Conservation (phyloP, 306 rosid genomes). For the Vicia sativa region DNA sequence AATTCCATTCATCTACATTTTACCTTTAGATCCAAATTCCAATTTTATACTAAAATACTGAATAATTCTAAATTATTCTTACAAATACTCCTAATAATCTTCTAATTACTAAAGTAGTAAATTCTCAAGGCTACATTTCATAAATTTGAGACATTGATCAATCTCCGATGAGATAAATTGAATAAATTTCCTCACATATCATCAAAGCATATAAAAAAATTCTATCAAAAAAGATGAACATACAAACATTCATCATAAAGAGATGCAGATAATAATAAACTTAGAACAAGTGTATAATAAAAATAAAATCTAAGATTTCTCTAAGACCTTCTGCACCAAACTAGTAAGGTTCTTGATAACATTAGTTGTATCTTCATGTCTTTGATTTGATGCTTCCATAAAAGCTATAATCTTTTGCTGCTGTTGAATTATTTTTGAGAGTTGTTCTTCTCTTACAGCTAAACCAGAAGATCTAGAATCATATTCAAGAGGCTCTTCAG, state of each 20-base stretch:
- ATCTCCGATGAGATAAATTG: no score
- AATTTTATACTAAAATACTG: conserved; percentile 14
- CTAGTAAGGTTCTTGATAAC: neutral
- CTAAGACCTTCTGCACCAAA: neutral
- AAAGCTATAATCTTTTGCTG: neutral
- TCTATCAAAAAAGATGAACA: no score
- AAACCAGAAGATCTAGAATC: neutral
- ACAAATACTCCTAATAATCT: conserved; percentile 1
- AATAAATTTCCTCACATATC: no score
- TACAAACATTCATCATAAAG: no score
- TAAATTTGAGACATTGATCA: conserved; percentile 31
- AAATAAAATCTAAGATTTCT: no score
- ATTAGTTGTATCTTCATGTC: neutral
- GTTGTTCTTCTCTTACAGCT: neutral
- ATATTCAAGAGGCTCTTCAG: neutral
- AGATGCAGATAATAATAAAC: no score
- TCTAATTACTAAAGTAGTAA: conserved; percentile 10
- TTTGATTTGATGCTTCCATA: neutral
- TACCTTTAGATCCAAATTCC: conserved; percentile 18
- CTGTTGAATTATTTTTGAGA: neutral
- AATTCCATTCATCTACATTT: conserved; percentile 9
- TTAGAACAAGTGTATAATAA: no score
- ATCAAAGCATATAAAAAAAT: no score
- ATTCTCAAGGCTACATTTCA: conserved; percentile 20
- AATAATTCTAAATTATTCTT: conserved; percentile 16